phyloP scores from a whole-genome alignment of 2,329 filamentous ascomycete species.

The Trichoderma atroviride region DNA sequence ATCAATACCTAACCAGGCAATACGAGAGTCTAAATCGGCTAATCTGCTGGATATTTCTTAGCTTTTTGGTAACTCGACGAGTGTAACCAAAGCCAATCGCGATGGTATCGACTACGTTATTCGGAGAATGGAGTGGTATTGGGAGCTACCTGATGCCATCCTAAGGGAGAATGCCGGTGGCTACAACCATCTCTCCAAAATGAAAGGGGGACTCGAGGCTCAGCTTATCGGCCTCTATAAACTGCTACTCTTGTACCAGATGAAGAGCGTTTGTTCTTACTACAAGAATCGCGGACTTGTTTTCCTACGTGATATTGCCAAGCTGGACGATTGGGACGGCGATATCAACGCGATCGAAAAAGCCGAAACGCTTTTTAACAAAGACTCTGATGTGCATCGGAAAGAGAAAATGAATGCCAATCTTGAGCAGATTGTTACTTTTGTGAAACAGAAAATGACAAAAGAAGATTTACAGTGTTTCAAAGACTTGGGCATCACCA shows the following conservation, averaged over 20 bases:
- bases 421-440: slow-evolving; percentile 24
- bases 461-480: slow-evolving; percentile 32
- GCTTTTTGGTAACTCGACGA: slow-evolving; percentile 38
- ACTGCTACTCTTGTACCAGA: slow-evolving; percentile 44
- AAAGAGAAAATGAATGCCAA: slow-evolving; percentile 15
- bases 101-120: slow-evolving; percentile 42
- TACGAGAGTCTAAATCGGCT: neutral
- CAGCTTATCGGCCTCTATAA: slow-evolving; percentile 42
- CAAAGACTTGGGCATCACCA: slow-evolving; percentile 33
- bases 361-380: slow-evolving; percentile 33
- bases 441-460: slow-evolving; percentile 26
- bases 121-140: slow-evolving; percentile 46
- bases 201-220: slow-evolving; percentile 32
- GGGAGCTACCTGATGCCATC: slow-evolving; percentile 36
- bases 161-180: slow-evolving; percentile 31
- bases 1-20: neutral
- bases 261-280: slow-evolving; percentile 45
- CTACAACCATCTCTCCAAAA: neutral
- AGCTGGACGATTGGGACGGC: slow-evolving; percentile 41
- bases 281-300: slow-evolving; percentile 35
- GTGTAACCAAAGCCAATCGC: slow-evolving; percentile 35
- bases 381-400: slow-evolving; percentile 28
- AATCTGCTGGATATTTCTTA: slow-evolving; percentile 21
- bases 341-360: slow-evolving; percentile 36
- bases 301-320: slow-evolving; percentile 37